Evolutionary conservation across 1,139 yeast genomes (phyloP), one percentile per base, ranked within the genome.

Genomic region (Hemisphaericaspora xylofermentans): DNA sequence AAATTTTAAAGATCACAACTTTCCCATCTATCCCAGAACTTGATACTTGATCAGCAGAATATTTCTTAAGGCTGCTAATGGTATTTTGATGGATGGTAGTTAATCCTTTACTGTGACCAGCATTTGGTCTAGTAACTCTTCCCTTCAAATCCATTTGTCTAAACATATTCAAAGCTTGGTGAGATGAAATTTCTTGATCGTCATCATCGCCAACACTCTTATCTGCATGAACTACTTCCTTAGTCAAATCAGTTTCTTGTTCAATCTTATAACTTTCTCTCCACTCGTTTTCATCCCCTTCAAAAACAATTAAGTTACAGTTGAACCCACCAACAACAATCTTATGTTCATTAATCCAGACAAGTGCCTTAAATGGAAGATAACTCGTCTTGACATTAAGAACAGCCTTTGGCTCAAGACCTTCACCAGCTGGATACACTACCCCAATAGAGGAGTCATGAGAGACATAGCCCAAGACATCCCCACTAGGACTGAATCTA

Each of bases 61-160:
- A 84, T 32, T 87, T 71, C 35, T 87, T 81, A 51, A 91, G 77
- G 40, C 82, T 78, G 39, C 84, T 79, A 58, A 94, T 88, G 24
- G 97, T 84, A 67, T 91, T 93, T 64, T 91, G 97, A 64, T 93
- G 98, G 46, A 88, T 80, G 14, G 96, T 88, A 46, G 75, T 76
- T 57, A 85, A 74, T 38, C 77, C 78, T 42, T 76, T 74, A 19
- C 50, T 50, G 58, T 69, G 66, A 13, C 48, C 50, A 14, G 51
- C 47, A 36, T 51, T 48, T 21, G 71, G 66, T 46, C 74, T 69
- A 50, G 76, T 71, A 40, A 79, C 82, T 44, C 88, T 78, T 42
- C 98, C 98, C 74, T 89, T 91, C 63, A 93, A 77, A 65, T 93
- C 99, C 76, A 93, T 74, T 64, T 93, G 96, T 64, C 89, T 84